Evolutionary conservation across 495 filamentous ascomycete species (phyloP), one percentile per base, ranked within the genome.

Genomic region (Xylaria nigripes): DNA sequence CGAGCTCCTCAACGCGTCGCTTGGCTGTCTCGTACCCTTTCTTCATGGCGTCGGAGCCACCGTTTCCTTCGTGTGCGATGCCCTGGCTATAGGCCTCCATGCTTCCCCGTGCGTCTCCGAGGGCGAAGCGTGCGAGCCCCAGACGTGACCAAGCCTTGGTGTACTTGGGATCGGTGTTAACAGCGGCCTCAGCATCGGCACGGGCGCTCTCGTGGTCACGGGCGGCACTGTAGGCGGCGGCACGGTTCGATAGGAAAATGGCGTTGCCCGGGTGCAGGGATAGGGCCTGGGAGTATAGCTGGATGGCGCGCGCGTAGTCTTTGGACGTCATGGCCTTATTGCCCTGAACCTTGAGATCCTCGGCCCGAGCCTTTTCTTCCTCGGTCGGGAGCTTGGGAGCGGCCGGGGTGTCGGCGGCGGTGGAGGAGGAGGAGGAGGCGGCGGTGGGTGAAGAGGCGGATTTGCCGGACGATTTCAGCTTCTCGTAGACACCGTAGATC

Each of bases 191-290:
- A 24, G 93, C 93, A 71, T 97, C 93, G 44, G 81, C 72, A 53
- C 80, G 82, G 15, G 93, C 93, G 58, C 83, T 79, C 48, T 85
- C 82, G 70, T 95, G 90, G 67, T 95, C 81, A n/a, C 79, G 74
- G 22, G 81, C 80, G 0, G 86, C 90, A 32, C 81, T 86, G 74
- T 91, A 87, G 0, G 93, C 93, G 16, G 93, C 93, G 5, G 93
- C 94, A 45, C 93, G 90, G 79, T 98, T 98, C 57, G 89, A 95
- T 24, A 98, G 87, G 76, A 92, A 98, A 70, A 98, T 91, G 27
- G 93, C 87, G 75, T 98, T 96, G 43, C 80, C 72, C 6, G 94
- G 90, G 61, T 87, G 69, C 32, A 96, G 72, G 36, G 78, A 76
- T 29, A 98, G 77, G 16, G 93, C 93, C 64, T 89, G 73, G 21